phyloP scores from a whole-genome alignment of 2,329 filamentous ascomycete genomes.

The Scytalidium lignicola region DNA sequence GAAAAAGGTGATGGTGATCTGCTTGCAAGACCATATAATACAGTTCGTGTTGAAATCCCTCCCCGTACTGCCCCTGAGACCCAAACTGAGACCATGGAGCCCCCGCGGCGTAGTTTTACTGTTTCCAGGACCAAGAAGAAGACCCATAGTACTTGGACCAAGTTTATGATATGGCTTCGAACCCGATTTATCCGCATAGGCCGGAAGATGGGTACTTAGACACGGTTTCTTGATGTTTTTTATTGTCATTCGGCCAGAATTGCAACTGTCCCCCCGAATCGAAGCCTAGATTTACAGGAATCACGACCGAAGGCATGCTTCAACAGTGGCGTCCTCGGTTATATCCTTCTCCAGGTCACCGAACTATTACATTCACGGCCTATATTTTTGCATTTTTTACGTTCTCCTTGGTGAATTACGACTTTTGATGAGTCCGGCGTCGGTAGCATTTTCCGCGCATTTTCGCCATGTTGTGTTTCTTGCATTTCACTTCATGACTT shows the following conservation, averaged over 20 bases:
- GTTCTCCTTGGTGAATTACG: not conserved
- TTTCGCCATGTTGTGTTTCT: not conserved
- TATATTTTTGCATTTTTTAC: not conserved
- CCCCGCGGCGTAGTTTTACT: not conserved
- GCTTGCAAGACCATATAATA: constrained; percentile 16
- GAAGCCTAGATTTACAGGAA: no score
- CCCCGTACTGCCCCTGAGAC: constrained; percentile 1
- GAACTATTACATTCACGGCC: no score
- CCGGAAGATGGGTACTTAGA: not conserved
- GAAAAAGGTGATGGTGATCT: constrained; percentile 19
- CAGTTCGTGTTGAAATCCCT: constrained; percentile 4
- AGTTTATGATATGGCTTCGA: constrained; percentile 59
- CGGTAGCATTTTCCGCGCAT: not conserved
- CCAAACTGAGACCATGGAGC: not conserved
- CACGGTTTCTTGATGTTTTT: not conserved
- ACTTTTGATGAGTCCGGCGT: not conserved
- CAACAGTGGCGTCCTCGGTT: no score
- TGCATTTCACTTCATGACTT: not conserved
- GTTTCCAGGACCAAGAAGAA: constrained; percentile 41
- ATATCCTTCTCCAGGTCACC: no score
- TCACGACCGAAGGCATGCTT: no score
- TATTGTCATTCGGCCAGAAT: not conserved
- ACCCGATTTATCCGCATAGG: constrained; percentile 45
- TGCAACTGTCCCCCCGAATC: not conserved
- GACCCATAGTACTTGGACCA: constrained; percentile 58